Conservation (phyloP, 768 basidiomycete species). For the Coprinopsis cinerea region DNA sequence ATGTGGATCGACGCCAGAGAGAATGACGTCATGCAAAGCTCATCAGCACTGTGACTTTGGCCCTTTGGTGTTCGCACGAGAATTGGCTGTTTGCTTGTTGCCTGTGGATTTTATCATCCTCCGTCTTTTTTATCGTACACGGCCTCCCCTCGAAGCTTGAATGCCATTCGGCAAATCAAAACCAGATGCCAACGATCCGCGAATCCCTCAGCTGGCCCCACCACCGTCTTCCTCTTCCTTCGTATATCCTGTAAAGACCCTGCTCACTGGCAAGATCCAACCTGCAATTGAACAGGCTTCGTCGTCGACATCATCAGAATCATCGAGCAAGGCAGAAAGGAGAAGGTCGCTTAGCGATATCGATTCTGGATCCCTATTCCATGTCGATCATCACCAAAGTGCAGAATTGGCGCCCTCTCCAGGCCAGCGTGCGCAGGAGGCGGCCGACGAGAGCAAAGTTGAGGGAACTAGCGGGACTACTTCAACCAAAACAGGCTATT, state of each 20-base stretch:
- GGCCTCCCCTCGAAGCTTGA: not conserved
- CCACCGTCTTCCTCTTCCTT: slow-evolving; percentile 19
- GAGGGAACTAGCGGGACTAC: not conserved
- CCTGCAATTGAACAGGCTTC: slow-evolving; percentile 18
- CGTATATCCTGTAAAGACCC: slow-evolving; percentile 36
- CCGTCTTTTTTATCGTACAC: too few species aligned
- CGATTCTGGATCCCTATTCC: not conserved
- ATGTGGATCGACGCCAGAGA: too few species aligned
- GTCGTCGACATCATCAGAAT: not conserved
- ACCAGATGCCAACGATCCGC: not conserved
- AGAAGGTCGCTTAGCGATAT: not conserved
- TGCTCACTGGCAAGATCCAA: slow-evolving; percentile 30
- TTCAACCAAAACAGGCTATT: too few species aligned
- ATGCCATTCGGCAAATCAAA: not conserved
- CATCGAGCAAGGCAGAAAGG: not conserved
- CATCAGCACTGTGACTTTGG: too few species aligned
- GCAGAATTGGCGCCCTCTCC: not conserved
- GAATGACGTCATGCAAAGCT: too few species aligned
- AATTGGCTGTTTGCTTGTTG: too few species aligned
- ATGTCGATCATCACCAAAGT: not conserved
- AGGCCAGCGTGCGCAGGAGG: not conserved
- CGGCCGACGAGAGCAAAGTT: not conserved
- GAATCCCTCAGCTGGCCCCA: not conserved
- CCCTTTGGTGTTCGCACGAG: too few species aligned
- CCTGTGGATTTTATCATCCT: too few species aligned